Conservation (phyloP, 2,329 filamentous ascomycete genomes). For the Fusarium sp. region DNA sequence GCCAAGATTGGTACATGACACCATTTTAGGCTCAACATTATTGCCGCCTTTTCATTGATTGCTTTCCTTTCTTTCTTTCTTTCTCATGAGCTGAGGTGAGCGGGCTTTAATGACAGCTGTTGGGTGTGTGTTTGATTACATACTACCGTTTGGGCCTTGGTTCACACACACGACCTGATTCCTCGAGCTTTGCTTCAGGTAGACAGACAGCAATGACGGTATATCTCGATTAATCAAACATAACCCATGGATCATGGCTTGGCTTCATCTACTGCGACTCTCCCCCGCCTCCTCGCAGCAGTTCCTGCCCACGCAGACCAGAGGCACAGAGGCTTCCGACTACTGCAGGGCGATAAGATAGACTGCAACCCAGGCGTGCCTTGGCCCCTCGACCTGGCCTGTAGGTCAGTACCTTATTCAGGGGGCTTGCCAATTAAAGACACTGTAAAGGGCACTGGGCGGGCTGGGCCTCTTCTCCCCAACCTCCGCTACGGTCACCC, state of each 20-base stretch:
- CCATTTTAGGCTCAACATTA: conserved; percentile 13
- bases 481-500: conserved; percentile 37
- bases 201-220: background rate
- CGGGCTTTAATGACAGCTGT: background rate
- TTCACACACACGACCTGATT: conserved; percentile 36
- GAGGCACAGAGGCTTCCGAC: conserved; percentile 3
- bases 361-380: background rate
- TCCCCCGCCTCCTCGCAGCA: conserved; percentile 5
- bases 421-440: conserved; percentile 18
- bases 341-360: conserved; percentile 26
- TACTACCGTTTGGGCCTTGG: conserved; percentile 25
- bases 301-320: conserved; percentile 9
- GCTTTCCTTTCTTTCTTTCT: background rate
- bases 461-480: conserved; percentile 19
- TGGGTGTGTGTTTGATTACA: conserved; percentile 33
- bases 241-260: background rate
- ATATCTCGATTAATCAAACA: background rate
- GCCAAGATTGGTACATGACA: conserved; percentile 13
- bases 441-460: conserved; percentile 15
- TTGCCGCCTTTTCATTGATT: background rate
- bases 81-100: background rate
- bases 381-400: conserved; percentile 22
- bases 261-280: background rate
- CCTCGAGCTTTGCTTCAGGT: background rate
- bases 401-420: conserved; percentile 27